Percentiles rank a stretch among this genome's conserved stretches.
Conservation (phyloP, 169 alveolate species). For the Babesia ovata region DNA sequence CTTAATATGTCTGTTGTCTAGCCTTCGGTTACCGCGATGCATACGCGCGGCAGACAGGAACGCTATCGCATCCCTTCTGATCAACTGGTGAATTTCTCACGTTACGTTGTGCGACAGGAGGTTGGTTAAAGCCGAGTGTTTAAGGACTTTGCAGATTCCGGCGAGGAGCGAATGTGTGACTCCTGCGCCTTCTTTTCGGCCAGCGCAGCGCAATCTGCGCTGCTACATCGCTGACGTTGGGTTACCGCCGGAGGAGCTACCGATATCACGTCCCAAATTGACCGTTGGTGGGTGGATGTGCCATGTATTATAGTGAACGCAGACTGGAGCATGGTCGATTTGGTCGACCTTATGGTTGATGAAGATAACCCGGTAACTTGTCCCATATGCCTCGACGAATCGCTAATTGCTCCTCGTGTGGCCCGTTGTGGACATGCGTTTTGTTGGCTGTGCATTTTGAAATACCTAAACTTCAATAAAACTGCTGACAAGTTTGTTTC, state of each 20-base stretch:
- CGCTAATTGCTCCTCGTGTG: slow-evolving; percentile 63
- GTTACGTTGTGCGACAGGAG: slow-evolving; percentile 27
- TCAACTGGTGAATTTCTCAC: slow-evolving; percentile 32
- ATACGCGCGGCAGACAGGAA: slow-evolving; percentile 33
- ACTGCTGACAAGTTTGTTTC: slow-evolving; percentile 46
- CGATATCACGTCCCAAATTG: slow-evolving; percentile 32
- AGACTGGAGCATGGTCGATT: slow-evolving; percentile 66
- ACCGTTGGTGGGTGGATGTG: slow-evolving; percentile 11
- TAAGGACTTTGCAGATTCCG: slow-evolving; percentile 9
- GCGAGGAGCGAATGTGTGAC: slow-evolving; percentile 3
- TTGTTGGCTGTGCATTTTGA: slow-evolving; percentile 69
- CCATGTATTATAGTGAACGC: slow-evolving; percentile 19
- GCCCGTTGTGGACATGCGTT: slow-evolving; percentile 70
- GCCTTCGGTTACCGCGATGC: slow-evolving; percentile 15
- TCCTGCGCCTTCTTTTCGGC: slow-evolving; percentile 8
- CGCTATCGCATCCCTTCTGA: slow-evolving; percentile 40
- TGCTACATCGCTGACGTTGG: slow-evolving; percentile 46
- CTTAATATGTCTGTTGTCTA: slow-evolving; percentile 1
- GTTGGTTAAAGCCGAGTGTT: not conserved
- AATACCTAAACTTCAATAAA: slow-evolving; percentile 63
- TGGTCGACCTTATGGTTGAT: slow-evolving; percentile 62
- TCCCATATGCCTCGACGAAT: slow-evolving; percentile 71
- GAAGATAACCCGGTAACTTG: slow-evolving; percentile 67
- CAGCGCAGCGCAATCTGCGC: slow-evolving; percentile 42
- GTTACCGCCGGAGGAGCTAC: slow-evolving; percentile 6